A percentile compares a stretch with the other conserved stretches of the same genome.
These are phyloP conservation scores for Fermentozyma sake DNA, from an alignment of 1,139 yeast genomes.

Conservation along the genomic window DNA sequence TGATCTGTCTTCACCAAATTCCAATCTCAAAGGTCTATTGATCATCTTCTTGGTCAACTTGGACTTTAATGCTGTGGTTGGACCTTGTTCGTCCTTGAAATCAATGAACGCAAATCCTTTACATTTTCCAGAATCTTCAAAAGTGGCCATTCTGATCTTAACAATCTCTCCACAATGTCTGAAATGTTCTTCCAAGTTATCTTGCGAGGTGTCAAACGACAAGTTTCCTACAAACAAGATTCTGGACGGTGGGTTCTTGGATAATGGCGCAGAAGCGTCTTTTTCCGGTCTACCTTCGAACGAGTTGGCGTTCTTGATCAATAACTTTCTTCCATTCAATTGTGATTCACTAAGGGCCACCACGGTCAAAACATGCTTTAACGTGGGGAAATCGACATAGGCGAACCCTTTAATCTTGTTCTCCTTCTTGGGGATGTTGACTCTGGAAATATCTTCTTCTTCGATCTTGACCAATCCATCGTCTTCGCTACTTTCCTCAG, in stretches of 20 bases:
- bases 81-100: slow-evolving; percentile 73
- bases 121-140: slow-evolving; percentile 93
- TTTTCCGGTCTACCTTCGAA: slow-evolving; percentile 86
- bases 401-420: slow-evolving; percentile 82
- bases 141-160: slow-evolving; percentile 91
- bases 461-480: slow-evolving; percentile 36
- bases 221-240: slow-evolving; percentile 90
- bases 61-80: slow-evolving; percentile 78
- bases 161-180: slow-evolving; percentile 73
- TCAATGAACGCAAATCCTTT: slow-evolving; percentile 95
- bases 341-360: slow-evolving; percentile 64
- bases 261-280: slow-evolving; percentile 35
- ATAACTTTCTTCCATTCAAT: slow-evolving; percentile 78
- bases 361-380: slow-evolving; percentile 59
- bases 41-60: slow-evolving; percentile 62
- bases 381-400: slow-evolving; percentile 74
- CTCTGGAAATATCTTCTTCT: slow-evolving; percentile 52
- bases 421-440: slow-evolving; percentile 63
- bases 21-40: slow-evolving; percentile 78
- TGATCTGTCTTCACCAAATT: slow-evolving; percentile 92
- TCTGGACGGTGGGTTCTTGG: slow-evolving; percentile 82
- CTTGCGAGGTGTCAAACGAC: slow-evolving; percentile 89
- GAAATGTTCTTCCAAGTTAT: slow-evolving; percentile 72
- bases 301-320: slow-evolving; percentile 77
- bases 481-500: slow-evolving; percentile 15